Percentiles rank a stretch among this genome's conserved stretches.
Evolutionary conservation across 352 stramenopile species (phyloP).

Genomic region (Pythium chondricola): DNA sequence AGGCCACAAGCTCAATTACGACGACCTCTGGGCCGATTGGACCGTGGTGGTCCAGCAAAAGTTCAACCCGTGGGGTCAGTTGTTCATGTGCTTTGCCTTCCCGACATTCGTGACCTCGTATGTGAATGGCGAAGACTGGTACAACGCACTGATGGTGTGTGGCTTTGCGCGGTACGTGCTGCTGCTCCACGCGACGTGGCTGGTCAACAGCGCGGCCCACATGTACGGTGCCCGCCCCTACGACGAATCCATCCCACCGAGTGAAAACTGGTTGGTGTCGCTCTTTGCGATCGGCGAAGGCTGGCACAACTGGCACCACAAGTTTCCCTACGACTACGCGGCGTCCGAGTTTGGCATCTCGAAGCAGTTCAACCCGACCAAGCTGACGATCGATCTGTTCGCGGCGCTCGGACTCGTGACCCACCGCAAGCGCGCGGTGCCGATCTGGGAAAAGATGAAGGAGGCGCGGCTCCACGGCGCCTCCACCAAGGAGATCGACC

Average conservation of each 20-base stretch:
- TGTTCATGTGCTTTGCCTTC: constrained; percentile 98
- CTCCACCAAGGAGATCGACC: constrained; percentile 37
- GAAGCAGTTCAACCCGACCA: constrained; percentile 97
- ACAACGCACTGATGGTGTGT: constrained; percentile 92
- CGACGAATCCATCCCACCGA: constrained; percentile 90
- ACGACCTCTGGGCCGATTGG: constrained; percentile 94
- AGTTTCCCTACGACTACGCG: constrained; percentile 99
- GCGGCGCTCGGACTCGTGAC: constrained; percentile 89
- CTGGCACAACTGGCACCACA: constrained; percentile 99
- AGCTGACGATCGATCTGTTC: constrained; percentile 95
- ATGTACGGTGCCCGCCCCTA: constrained; percentile 97
- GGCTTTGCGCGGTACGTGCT: constrained; percentile 92
- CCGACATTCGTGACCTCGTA: constrained; percentile 87
- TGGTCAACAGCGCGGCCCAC: constrained; percentile 98
- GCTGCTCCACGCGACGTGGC: constrained; percentile 97
- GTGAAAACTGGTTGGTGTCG: constrained; percentile 95
- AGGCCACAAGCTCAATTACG: constrained; percentile 93
- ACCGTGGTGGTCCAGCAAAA: constrained; percentile 95
- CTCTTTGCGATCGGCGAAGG: constrained; percentile 95
- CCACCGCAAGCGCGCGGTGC: constrained; percentile 92
- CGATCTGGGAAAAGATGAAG: constrained; percentile 93
- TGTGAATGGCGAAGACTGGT: constrained; percentile 91
- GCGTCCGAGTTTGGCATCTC: constrained; percentile 95
- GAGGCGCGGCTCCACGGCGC: constrained; percentile 27
- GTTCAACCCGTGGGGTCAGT: constrained; percentile 95